Base-by-base conservation (phyloP, 2,329 filamentous ascomycete genomes). In the Hypoxylon sp. region DNA sequence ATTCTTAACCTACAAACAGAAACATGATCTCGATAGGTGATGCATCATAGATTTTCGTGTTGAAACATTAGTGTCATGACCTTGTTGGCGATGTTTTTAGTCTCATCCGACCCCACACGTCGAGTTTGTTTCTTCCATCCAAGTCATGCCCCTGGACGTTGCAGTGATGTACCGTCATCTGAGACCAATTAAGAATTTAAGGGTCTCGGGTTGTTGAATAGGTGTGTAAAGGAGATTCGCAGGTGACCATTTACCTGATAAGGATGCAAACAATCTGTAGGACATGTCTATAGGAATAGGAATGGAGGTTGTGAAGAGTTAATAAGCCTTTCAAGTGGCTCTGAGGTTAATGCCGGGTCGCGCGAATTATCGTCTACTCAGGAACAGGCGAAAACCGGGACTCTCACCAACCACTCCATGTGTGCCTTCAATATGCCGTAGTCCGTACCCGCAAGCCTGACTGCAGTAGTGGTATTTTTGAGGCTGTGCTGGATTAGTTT, bases 171-270 rank as follows among this genome's bases (percentile, higher is more conserved):
- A 34, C 20, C 49, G 35, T 58, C 51, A 58, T 52, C 43, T 58
- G 55, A 45, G 38, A 25, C 7, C 21, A 6, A 45, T 38, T 36
- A 7, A 30, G 23, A 23, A 17, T 19, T 5, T 21, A 2, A 9
- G 19, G n/a, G 37, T 34, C 21, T 36, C 35, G 20, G 48, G 32
- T 32, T 56, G 36, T 37, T n/a, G 34, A 21, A 21, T 26, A 29
- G 35, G 56, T 54, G 49, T 57, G 46, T 54, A 41, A 25, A n/a
- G 42, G 50, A 25, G 8, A 9, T 20, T 41, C n/a, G 34, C 56
- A 50, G 47, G 29, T 60, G 57, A 57, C 35, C 23, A 16, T 36
- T 51, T 55, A 20, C 50, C 43, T 38, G 40, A 54, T 55, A 31
- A 55, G 46, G 40, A 47, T 31, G 32, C 20, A 25, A 17, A 12